A percentile compares a stretch with the other conserved stretches of the same genome.
Evolutionary conservation across 331 rosid genomes (phyloP).

Genomic region (Pyrus hybrid): DNA sequence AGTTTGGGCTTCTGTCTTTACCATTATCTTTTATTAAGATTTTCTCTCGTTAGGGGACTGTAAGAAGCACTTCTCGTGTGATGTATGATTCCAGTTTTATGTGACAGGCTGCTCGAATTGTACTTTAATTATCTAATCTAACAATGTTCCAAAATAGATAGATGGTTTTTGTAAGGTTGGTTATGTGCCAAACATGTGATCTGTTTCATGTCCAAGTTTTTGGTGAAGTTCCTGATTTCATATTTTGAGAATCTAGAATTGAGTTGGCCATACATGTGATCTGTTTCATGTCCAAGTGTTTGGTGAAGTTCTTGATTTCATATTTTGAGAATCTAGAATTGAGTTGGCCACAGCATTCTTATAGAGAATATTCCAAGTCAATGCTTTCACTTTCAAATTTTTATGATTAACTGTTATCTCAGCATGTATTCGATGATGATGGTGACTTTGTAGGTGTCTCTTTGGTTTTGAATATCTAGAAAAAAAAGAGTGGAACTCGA

Average conservation of each 20-base stretch:
- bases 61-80: not conserved
- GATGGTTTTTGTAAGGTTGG: not conserved
- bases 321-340: not conserved
- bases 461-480: not conserved
- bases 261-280: not conserved
- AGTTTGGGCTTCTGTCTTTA: not conserved
- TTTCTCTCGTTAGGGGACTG: not conserved
- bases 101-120: not conserved
- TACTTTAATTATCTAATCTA: not conserved
- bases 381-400: not conserved
- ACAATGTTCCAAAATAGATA: not conserved
- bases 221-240: too few relatives aligned
- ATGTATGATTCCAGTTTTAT: not conserved
- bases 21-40: too few relatives aligned
- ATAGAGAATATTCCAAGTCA: not conserved
- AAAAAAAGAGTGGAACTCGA: not conserved
- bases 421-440: not conserved
- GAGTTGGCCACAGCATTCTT: not conserved
- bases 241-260: too few relatives aligned
- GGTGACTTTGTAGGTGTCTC: conserved; percentile 15
- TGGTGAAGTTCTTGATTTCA: not conserved
- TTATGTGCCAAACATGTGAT: too few relatives aligned
- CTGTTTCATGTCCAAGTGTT: not conserved
- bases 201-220: too few relatives aligned
- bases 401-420: not conserved